Percentiles rank a stretch among this genome's conserved stretches.
phyloP scores from a whole-genome alignment of 192 early-diverging fungal species.

The Entrophospora sp. region DNA sequence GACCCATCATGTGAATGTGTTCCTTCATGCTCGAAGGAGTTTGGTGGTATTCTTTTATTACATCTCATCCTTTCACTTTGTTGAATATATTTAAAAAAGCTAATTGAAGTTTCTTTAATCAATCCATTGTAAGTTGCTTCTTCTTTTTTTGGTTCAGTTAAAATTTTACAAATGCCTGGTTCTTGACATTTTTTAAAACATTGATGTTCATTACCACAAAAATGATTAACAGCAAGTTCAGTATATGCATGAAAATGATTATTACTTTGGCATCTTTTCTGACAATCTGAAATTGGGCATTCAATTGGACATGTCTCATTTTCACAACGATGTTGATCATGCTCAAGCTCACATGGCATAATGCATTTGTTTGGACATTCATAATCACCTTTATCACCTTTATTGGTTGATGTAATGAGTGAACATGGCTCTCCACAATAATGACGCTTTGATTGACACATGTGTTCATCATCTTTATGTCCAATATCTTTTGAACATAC shows the following conservation, averaged over 20 bases:
- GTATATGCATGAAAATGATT: conserved; percentile 13
- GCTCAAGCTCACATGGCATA: not conserved
- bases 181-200: conserved; percentile 15
- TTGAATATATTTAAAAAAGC: conserved; percentile 8
- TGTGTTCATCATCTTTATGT: too few relatives aligned
- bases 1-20: not conserved
- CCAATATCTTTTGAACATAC: too few relatives aligned
- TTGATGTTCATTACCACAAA: conserved; percentile 21
- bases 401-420: conserved; percentile 1
- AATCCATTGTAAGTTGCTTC: not conserved
- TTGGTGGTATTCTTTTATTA: conserved; percentile 8
- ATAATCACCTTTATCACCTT: conserved; percentile 10
- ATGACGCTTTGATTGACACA: not conserved
- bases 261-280: not conserved
- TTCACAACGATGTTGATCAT: conserved; percentile 5
- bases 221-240: not conserved
- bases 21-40: not conserved
- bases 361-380: conserved; percentile 12
- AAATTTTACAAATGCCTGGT: conserved; percentile 14
- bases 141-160: conserved; percentile 1
- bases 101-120: not conserved
- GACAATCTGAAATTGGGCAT: conserved; percentile 10
- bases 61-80: not conserved
- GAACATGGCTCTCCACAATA: conserved; percentile 22
- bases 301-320: conserved; percentile 13